Evolutionary conservation across 257 asterid genomes (phyloP), one percentile per base, ranked within the genome.

Genomic region (Nicotiana sylvestris): DNA sequence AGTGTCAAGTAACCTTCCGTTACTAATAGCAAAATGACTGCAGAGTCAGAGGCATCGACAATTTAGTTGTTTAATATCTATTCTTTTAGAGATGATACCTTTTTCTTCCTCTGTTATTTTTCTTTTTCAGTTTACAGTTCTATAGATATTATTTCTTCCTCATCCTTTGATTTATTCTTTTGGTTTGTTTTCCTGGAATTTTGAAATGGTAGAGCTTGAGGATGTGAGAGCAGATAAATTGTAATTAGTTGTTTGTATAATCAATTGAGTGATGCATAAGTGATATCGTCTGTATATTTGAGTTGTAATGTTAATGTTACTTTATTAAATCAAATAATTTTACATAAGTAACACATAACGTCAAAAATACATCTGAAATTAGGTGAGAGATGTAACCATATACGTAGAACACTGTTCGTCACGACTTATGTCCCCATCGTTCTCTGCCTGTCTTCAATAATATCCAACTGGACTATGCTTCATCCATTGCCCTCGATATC

Each of bases 21-120:
- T 18, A 72, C 82, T 58, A 81, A 84, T 25, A 76, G 66, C 17
- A 81, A 85, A 64, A 16, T 46, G 2, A 35, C 58, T 65, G 70
- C 61, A 0, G 87, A 84, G n/a, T 84, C 84, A 8, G 87, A 84
- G 51, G 27, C 61, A 13, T 80, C 84, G 27, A 67, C 15, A 76
- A 53, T 79, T 4, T 79, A 0, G 39, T 49, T 65, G 39, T 16
- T 78, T 79, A 15, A 58, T 49, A 35, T 70, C 62, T 76, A 76
- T 76, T 76, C 80, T 76, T 76, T 76, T 29, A 51, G 37, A 16
- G 64, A 29, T 51, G 32, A 30, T 27, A 27, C 18, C 58, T 13
- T 12, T 12, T 51, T 15, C 60, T 39, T 39, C 62, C 82, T 58
- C 29, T 58, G 3, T n/a, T 16, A 7, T 12, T 6, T 27, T 18